phyloP scores from a whole-genome alignment of 352 stramenopile genomes.

The Phytophthora colocasiae region DNA sequence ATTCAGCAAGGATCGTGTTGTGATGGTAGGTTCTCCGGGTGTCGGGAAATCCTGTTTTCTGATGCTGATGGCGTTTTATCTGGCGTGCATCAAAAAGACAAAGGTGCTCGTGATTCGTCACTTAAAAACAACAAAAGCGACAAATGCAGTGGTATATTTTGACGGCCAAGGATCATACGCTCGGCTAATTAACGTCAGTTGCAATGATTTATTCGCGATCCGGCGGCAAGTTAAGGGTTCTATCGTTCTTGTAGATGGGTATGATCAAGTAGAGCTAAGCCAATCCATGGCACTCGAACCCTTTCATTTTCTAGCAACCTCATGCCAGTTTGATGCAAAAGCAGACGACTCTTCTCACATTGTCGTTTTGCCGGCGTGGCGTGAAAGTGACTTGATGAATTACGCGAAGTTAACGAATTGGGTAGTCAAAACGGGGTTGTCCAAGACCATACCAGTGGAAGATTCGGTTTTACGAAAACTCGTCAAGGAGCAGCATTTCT shows the following conservation, averaged over 20 bases:
- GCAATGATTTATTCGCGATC: constrained; percentile 1
- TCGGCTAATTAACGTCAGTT: constrained; percentile 5
- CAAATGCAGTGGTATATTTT: constrained; percentile 26
- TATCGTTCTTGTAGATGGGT: constrained; percentile 15
- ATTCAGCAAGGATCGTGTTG: constrained; percentile 11
- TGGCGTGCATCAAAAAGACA: constrained; percentile 23
- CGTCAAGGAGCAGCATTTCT: constrained; percentile 23
- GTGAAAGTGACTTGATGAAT: constrained; percentile 6
- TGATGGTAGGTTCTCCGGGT: constrained; percentile 28
- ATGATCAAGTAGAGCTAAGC: not conserved
- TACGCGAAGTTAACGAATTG: constrained; percentile 29
- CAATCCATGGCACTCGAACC: not conserved
- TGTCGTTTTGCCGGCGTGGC: constrained; percentile 31
- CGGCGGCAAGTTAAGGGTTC: not conserved
- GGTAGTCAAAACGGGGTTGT: constrained; percentile 21
- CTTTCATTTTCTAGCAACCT: constrained; percentile 19
- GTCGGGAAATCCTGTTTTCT: constrained; percentile 34
- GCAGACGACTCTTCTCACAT: constrained; percentile 16
- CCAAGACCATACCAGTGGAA: constrained; percentile 3
- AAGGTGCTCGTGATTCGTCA: constrained; percentile 23
- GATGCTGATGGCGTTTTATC: constrained; percentile 28
- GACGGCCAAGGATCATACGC: constrained; percentile 16
- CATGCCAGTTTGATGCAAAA: constrained; percentile 9
- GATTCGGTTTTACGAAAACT: constrained; percentile 1
- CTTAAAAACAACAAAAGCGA: not conserved